These are phyloP conservation scores for Fusarium liriodendri DNA, from an alignment of 2,329 filamentous ascomycete species.

Conservation along the genomic window DNA sequence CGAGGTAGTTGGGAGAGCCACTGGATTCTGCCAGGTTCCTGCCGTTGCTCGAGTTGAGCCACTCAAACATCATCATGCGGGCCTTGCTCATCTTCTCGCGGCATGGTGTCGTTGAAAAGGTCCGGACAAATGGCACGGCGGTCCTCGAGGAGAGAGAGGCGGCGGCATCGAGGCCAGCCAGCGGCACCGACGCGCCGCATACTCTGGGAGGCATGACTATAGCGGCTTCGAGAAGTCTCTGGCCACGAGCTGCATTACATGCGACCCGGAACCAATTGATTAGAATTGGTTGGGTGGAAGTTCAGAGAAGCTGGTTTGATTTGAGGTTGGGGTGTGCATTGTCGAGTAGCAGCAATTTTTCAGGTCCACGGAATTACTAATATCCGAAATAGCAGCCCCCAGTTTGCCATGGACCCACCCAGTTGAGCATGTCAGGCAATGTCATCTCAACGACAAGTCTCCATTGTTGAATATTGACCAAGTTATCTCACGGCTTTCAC, in stretches of 20 bases:
- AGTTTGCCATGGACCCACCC: neutral
- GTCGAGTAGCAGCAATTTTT: slow-evolving; percentile 38
- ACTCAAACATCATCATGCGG: slow-evolving; percentile 54
- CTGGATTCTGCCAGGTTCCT: slow-evolving; percentile 39
- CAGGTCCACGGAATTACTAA: slow-evolving; percentile 26
- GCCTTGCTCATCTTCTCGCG: slow-evolving; percentile 51
- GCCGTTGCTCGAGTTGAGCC: slow-evolving; percentile 48
- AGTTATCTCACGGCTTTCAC: neutral
- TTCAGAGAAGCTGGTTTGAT: slow-evolving; percentile 24
- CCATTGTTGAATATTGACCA: neutral
- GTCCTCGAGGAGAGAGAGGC: slow-evolving; percentile 27
- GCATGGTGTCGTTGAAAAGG: slow-evolving; percentile 55
- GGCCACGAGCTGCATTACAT: slow-evolving; percentile 39
- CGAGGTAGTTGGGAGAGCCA: slow-evolving; percentile 52
- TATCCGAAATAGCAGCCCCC: neutral
- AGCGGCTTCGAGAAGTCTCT: slow-evolving; percentile 30
- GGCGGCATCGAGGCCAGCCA: slow-evolving; percentile 47
- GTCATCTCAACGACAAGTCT: neutral
- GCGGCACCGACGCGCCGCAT: slow-evolving; percentile 43
- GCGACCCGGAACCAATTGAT: slow-evolving; percentile 40
- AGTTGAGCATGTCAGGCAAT: neutral
- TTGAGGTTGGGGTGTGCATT: slow-evolving; percentile 20
- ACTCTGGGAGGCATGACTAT: slow-evolving; percentile 50
- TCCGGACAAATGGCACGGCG: slow-evolving; percentile 39
- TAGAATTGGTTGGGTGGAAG: slow-evolving; percentile 35